Conservation (phyloP, 192 early-diverging fungal species). For the Coemansia sp. region DNA sequence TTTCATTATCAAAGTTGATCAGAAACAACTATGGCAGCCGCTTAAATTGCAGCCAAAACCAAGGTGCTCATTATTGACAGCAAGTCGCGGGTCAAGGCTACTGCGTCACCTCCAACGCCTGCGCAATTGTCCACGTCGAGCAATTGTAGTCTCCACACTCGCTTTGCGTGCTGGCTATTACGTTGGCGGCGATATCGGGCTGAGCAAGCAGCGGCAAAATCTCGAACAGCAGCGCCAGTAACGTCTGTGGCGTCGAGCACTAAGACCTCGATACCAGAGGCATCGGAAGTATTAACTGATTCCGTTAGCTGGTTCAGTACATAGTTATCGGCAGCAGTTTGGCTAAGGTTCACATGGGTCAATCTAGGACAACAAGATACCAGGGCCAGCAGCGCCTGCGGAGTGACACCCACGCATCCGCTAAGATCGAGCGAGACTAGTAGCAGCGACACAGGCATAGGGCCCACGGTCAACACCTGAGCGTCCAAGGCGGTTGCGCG, state of each 20-base stretch:
- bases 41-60: no score
- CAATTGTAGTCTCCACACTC: conserved; percentile 28
- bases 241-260: conserved; percentile 36
- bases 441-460: conserved; percentile 6
- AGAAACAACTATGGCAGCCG: not conserved
- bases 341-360: conserved; percentile 40
- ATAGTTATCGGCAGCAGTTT: conserved; percentile 31
- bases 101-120: conserved; percentile 36
- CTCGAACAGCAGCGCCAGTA: conserved; percentile 35
- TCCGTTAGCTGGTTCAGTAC: conserved; percentile 24
- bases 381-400: conserved; percentile 19
- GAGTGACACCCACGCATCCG: conserved; percentile 23
- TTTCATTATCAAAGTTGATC: not conserved
- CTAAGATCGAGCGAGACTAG: conserved; percentile 42
- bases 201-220: conserved; percentile 45
- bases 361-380: conserved; percentile 24
- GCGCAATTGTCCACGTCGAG: conserved; percentile 46
- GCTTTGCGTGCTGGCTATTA: not conserved
- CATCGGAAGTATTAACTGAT: not conserved
- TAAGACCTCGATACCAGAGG: conserved; percentile 25
- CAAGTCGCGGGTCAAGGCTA: conserved; percentile 19
- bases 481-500: conserved; percentile 9
- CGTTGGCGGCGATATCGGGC: conserved; percentile 22
- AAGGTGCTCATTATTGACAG: not conserved
- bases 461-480: conserved; percentile 4